phyloP scores from a whole-genome alignment of 1,284 basidiomycete species.

The Gomphus bonarii region DNA sequence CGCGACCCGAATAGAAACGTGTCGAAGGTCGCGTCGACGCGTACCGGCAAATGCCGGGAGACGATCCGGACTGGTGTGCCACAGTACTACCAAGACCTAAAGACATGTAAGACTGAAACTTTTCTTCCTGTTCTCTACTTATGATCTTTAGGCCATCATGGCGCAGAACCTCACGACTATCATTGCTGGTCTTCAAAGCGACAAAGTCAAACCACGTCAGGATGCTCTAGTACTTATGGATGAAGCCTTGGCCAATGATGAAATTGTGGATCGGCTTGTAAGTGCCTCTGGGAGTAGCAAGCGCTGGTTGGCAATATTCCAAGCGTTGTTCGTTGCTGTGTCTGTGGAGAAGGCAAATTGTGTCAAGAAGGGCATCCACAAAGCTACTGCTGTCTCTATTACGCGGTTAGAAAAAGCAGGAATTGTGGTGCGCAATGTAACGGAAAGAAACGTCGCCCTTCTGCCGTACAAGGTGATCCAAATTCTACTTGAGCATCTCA shows the following conservation, averaged over 20 bases:
- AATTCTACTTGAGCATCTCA: slow-evolving; percentile 57
- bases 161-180: neutral
- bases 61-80: neutral
- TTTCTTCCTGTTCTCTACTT: neutral
- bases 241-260: slow-evolving; percentile 43
- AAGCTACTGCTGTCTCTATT: slow-evolving; percentile 32
- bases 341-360: slow-evolving; percentile 47
- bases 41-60: neutral
- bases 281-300: slow-evolving; percentile 31
- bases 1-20: neutral
- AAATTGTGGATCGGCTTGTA: slow-evolving; percentile 44
- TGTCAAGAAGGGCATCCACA: slow-evolving; percentile 36
- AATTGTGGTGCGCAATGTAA: slow-evolving; percentile 59
- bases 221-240: slow-evolving; percentile 6
- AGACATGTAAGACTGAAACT: neutral
- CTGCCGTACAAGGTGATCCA: slow-evolving; percentile 46
- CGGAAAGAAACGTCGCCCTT: slow-evolving; percentile 43
- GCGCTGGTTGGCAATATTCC: slow-evolving; percentile 62
- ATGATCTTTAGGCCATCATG: neutral
- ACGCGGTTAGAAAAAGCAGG: slow-evolving; percentile 56
- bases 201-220: slow-evolving; percentile 9
- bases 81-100: neutral
- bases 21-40: neutral
- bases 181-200: slow-evolving; percentile 3
- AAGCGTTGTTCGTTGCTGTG: slow-evolving; percentile 62